Evolutionary conservation across 1,139 yeast species (phyloP).

Genomic region (Pichia sp.): DNA sequence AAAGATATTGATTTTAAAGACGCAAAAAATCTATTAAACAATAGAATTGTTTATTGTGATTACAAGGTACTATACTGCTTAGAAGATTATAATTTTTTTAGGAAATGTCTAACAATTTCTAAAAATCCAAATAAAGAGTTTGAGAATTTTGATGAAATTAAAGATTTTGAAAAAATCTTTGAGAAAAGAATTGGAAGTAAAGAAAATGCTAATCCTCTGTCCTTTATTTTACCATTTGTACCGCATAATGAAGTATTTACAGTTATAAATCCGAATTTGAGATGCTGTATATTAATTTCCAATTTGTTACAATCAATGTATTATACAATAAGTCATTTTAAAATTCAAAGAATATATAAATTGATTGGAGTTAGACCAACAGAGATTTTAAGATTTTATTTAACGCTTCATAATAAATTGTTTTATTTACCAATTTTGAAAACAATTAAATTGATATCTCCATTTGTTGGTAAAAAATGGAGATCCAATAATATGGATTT

Average conservation of each 20-base stretch:
- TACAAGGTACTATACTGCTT: constrained; percentile 23
- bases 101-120: constrained; percentile 20
- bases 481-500: constrained; percentile 88
- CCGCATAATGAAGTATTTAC: constrained; percentile 24
- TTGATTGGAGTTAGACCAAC: constrained; percentile 52
- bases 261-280: constrained; percentile 33
- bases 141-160: constrained; percentile 13
- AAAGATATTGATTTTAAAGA: constrained; percentile 24
- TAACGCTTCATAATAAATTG: constrained; percentile 51
- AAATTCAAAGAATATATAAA: constrained; percentile 50
- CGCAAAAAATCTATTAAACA: constrained; percentile 21
- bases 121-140: constrained; percentile 3
- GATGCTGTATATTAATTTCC: constrained; percentile 39
- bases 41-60: constrained; percentile 27
- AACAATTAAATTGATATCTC: constrained; percentile 71
- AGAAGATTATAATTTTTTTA: constrained; percentile 25
- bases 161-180: constrained; percentile 16
- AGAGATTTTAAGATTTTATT: constrained; percentile 37
- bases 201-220: constrained; percentile 14
- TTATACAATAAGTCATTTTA: constrained; percentile 38
- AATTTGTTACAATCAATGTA: constrained; percentile 42
- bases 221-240: constrained; percentile 25
- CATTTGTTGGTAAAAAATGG: constrained; percentile 94
- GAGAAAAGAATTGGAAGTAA: constrained; percentile 13
- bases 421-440: constrained; percentile 66